Conservation (phyloP, 192 early-diverging fungal genomes). For the Gryganskiella cystojenkinii region DNA sequence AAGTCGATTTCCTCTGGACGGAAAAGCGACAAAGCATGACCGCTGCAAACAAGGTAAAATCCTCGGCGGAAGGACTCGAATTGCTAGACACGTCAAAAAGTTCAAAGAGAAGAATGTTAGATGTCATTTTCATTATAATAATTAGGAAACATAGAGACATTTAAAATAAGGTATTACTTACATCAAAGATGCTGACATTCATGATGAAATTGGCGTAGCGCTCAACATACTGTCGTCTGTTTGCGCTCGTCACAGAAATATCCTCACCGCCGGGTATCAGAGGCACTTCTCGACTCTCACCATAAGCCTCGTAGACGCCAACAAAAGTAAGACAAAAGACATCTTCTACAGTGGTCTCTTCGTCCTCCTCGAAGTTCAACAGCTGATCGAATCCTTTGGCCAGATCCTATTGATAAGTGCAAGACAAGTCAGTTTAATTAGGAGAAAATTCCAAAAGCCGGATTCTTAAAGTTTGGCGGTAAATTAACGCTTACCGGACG, state of each 20-base stretch:
- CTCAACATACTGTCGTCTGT: constrained; percentile 83
- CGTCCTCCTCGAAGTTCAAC: constrained; percentile 77
- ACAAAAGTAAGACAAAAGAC: constrained; percentile 89
- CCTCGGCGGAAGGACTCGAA: constrained; percentile 90
- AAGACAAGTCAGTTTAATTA: not conserved
- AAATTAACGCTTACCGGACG: constrained; percentile 69
- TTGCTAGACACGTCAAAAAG: constrained; percentile 52
- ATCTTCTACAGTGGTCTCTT: constrained; percentile 71
- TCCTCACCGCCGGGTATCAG: constrained; percentile 71
- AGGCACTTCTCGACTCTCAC: constrained; percentile 69
- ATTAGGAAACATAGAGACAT: constrained; percentile 9
- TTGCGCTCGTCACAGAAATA: constrained; percentile 70
- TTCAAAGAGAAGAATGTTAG: not conserved
- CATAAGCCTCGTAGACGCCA: constrained; percentile 76
- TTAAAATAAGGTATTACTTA: constrained; percentile 3
- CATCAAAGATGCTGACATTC: constrained; percentile 72
- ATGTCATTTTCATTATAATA: not conserved
- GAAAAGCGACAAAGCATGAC: constrained; percentile 88
- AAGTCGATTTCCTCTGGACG: constrained; percentile 93
- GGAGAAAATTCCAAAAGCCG: too few species aligned
- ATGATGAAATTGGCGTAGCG: constrained; percentile 86
- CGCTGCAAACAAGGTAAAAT: constrained; percentile 88
- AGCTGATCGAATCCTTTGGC: constrained; percentile 86
- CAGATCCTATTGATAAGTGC: constrained; percentile 61
- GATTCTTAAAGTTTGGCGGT: too few species aligned